Conservation (phyloP, 495 filamentous ascomycete genomes). For the Trichocladium uniseriatum region DNA sequence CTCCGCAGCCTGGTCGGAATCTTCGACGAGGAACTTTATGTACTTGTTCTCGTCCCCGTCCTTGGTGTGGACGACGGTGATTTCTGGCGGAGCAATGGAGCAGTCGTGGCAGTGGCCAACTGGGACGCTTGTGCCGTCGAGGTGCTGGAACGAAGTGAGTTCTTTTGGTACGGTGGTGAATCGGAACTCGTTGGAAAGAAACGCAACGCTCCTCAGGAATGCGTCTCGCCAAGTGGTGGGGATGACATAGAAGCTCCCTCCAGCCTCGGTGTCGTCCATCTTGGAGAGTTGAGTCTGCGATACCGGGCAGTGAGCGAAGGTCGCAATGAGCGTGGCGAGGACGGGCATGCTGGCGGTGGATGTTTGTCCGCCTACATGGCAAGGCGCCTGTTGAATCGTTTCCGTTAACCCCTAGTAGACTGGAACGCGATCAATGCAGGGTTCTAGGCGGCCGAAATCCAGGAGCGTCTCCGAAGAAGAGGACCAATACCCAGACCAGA, state of each 20-base stretch:
- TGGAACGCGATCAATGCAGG: background rate
- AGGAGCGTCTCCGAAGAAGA: background rate
- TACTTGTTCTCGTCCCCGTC: background rate
- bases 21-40: constrained; percentile 4
- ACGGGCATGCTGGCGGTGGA: background rate
- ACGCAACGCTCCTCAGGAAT: constrained; percentile 11
- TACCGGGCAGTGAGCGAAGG: constrained; percentile 1
- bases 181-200: constrained; percentile 1
- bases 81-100: constrained; percentile 6
- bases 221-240: constrained; percentile 6
- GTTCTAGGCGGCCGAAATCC: background rate
- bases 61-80: background rate
- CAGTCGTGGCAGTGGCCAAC: background rate
- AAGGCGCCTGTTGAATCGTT: background rate
- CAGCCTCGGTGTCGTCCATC: background rate
- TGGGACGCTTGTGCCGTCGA: constrained; percentile 4
- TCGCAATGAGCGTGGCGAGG: constrained; percentile 1
- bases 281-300: background rate
- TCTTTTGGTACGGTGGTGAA: background rate
- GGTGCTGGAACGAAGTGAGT: background rate
- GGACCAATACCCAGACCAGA: constrained; percentile 8
- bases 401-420: background rate
- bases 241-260: background rate
- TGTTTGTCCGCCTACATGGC: background rate
- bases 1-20: constrained; percentile 7